A percentile compares a stretch with the other conserved stretches of the same genome.
phyloP scores from a whole-genome alignment of 352 stramenopile genomes.

The Phytophthora pinifolia region DNA sequence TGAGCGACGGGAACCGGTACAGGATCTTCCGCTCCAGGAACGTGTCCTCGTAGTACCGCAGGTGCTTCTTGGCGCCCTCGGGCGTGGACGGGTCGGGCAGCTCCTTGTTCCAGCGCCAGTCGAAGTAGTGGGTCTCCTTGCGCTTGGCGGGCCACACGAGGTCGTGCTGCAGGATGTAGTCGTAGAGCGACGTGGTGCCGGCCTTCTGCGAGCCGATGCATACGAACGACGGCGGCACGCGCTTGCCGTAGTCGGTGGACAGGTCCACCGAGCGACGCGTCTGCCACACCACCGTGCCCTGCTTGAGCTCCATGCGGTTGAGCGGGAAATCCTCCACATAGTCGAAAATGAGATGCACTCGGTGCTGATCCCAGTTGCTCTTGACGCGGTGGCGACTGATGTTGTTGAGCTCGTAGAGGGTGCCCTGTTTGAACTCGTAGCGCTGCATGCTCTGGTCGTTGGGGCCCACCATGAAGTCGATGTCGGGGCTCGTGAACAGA shows the following conservation, averaged over 20 bases:
- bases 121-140: constrained; percentile 98
- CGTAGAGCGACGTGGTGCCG: constrained; percentile 96
- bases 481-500: constrained; percentile 85
- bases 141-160: constrained; percentile 90
- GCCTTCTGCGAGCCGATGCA: constrained; percentile 96
- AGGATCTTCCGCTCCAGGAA: constrained; percentile 86
- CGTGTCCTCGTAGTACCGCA: constrained; percentile 71
- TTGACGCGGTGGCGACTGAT: constrained; percentile 95
- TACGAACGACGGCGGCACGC: constrained; percentile 91
- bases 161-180: constrained; percentile 97
- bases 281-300: constrained; percentile 93
- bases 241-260: constrained; percentile 72
- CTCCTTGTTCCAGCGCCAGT: constrained; percentile 95
- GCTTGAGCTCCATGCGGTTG: constrained; percentile 68
- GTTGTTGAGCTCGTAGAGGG: constrained; percentile 99
- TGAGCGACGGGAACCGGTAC: constrained; percentile 85
- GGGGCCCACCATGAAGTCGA: constrained; percentile 86
- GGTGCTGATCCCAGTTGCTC: constrained; percentile 90
- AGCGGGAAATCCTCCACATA: constrained; percentile 90
- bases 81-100: constrained; percentile 51
- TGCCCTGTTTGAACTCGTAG: constrained; percentile 92
- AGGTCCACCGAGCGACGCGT: constrained; percentile 95
- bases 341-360: constrained; percentile 98
- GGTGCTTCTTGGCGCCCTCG: constrained; percentile 60
- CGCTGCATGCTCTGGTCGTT: constrained; percentile 85